Conservation (phyloP, 164 flowering plant species). For the Magnolia kwangsiensis region DNA sequence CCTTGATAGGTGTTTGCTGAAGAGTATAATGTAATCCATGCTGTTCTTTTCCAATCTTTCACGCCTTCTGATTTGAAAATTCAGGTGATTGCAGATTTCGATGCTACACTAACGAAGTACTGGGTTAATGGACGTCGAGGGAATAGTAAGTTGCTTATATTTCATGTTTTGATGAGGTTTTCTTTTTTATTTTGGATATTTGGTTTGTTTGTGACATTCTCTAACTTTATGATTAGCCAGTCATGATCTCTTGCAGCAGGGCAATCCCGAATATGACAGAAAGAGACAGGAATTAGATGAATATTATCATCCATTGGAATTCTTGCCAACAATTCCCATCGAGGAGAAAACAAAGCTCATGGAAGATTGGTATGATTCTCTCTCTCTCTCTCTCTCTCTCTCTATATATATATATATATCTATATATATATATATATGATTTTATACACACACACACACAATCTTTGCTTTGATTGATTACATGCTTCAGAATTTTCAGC, state of each 20-base stretch:
- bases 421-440: no score
- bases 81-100: slow-evolving; percentile 94
- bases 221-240: slow-evolving; percentile 50
- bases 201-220: not conserved
- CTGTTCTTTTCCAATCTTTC: no score
- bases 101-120: slow-evolving; percentile 78
- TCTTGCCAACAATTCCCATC: slow-evolving; percentile 66
- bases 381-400: not conserved
- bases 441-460: no score
- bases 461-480: no score
- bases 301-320: slow-evolving; percentile 84
- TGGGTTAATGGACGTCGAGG: slow-evolving; percentile 78
- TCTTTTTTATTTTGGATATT: not conserved
- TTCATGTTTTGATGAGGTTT: not conserved
- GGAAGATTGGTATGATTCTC: slow-evolving; percentile 78
- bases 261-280: slow-evolving; percentile 70
- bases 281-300: slow-evolving; percentile 71
- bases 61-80: not conserved
- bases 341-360: slow-evolving; percentile 89
- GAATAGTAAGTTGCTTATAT: slow-evolving; percentile 49
- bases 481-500: no score
- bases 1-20: no score
- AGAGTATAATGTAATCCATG: no score
- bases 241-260: slow-evolving; percentile 83
- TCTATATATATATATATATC: no score